Base-by-base conservation (phyloP, 306 rosid genomes). In the Gillenia trifoliata region DNA sequence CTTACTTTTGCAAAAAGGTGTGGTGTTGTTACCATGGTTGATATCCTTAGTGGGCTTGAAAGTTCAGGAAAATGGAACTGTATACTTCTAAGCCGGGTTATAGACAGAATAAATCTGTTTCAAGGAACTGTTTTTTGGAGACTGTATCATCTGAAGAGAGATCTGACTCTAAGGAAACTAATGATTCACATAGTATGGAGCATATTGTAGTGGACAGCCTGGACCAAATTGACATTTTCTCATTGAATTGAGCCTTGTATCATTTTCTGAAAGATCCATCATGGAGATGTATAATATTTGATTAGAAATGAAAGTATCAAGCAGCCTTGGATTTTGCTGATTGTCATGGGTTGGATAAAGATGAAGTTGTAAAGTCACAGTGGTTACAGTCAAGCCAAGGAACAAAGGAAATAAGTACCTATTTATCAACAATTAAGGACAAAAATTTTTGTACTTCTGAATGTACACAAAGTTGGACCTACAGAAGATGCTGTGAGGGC, bases 301-400 rank as follows among this genome's bases (percentile, higher is more conserved):
- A 83, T 90, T 74, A 81, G 83, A 83, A 80, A 86, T 85, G 76
- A 74, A 90, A 78, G 72, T 92, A 87, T 82, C 82, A 85, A 67
- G 89, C 85, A 70, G 99, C 99, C 82, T 81, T 87, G 66, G 86
- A 86, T 43, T 92, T 94, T 85, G 96, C 99, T 40, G 86, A 84
- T 82, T 77, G 73, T 72, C 86, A 90, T 82, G 90, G 93, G 76
- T 62, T 94, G 88, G 89, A 90, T 84, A 88, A 86, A 74, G 96
- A 94, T 83, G 89, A 90, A 72, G 92, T 90, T 72, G 64, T 90
- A 75, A 94, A 92, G 88, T 92, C 99, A 12, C 97, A 94, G 86
- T 94, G 97, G 99, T 82, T 94, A 88, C 83, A 87, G 71, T 94
- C 99, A 60, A 77, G 85, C 77, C 92, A 78, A 76, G 96, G 99